A percentile compares a stretch with the other conserved stretches of the same genome.
These are phyloP conservation scores for Hypoxylon perforatum DNA, from an alignment of 495 filamentous ascomycete species.

Conservation along the genomic window DNA sequence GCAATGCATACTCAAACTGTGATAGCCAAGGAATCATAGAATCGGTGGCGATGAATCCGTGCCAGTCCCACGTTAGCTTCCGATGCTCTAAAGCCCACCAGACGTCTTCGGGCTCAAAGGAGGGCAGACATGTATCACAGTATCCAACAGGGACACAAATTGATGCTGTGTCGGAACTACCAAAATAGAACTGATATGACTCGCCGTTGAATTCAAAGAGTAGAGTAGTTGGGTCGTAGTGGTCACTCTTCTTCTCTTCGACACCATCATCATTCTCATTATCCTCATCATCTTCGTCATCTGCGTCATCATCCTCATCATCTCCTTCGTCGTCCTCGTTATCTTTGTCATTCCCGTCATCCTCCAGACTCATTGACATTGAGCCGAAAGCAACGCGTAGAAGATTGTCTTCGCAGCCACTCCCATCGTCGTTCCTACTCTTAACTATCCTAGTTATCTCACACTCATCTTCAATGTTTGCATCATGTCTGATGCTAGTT, in stretches of 20 bases:
- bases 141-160: background rate
- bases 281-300: background rate
- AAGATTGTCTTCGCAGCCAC: background rate
- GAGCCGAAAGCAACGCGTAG: background rate
- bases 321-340: background rate
- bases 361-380: background rate
- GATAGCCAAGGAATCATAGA: background rate
- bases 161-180: background rate
- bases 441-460: background rate
- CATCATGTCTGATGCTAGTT: background rate
- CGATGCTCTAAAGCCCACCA: background rate
- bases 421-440: background rate
- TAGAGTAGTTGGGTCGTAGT: too few relatives aligned
- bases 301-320: background rate
- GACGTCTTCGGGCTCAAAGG: constrained; percentile 3
- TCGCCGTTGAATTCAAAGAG: background rate
- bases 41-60: background rate
- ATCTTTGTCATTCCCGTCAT: background rate
- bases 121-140: background rate
- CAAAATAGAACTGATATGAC: background rate
- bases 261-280: too few relatives aligned
- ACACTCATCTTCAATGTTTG: background rate
- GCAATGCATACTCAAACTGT: background rate
- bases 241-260: too few relatives aligned
- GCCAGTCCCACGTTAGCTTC: background rate